Evolutionary conservation across 108 stramenopile genomes (phyloP).

Genomic region (Nitzschia sp.): DNA sequence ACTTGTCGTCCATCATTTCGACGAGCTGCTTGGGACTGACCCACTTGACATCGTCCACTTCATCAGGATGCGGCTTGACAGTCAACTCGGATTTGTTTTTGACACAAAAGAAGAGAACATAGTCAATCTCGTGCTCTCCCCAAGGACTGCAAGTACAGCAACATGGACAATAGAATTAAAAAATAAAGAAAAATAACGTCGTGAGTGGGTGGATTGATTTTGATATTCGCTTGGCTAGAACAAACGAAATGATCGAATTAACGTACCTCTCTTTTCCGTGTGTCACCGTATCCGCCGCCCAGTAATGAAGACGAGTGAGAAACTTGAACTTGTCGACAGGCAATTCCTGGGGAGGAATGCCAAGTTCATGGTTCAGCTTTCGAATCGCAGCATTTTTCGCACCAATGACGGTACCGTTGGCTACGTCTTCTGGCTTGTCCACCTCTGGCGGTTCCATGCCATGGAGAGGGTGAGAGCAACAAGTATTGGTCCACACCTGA

Average conservation of each 20-base stretch:
- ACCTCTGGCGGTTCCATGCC: slow-evolving; percentile 86
- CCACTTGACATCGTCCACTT: slow-evolving; percentile 85
- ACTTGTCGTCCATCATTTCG: slow-evolving; percentile 69
- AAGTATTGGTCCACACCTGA: slow-evolving; percentile 99
- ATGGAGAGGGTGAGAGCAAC: slow-evolving; percentile 96
- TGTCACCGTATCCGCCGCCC: slow-evolving; percentile 91
- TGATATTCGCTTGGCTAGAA: too few relatives aligned
- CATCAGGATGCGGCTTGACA: slow-evolving; percentile 87
- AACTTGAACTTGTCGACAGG: slow-evolving; percentile 87
- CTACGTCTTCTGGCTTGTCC: slow-evolving; percentile 61
- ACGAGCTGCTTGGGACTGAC: slow-evolving; percentile 63
- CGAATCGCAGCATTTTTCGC: slow-evolving; percentile 96
- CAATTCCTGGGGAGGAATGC: slow-evolving; percentile 76
- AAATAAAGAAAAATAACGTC: background rate
- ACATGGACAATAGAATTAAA: background rate
- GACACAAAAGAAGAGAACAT: slow-evolving; percentile 86
- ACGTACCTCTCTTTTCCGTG: slow-evolving; percentile 75
- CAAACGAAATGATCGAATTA: background rate
- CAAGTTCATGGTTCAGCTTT: slow-evolving; percentile 96
- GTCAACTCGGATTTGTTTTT: slow-evolving; percentile 60
- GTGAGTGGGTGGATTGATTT: background rate
- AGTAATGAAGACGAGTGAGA: slow-evolving; percentile 97
- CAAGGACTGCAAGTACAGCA: slow-evolving; percentile 64
- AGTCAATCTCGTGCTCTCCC: slow-evolving; percentile 99
- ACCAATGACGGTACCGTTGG: slow-evolving; percentile 76